Base-by-base conservation (phyloP, 73 alveolate species). In the Paramecium octaurelia region DNA sequence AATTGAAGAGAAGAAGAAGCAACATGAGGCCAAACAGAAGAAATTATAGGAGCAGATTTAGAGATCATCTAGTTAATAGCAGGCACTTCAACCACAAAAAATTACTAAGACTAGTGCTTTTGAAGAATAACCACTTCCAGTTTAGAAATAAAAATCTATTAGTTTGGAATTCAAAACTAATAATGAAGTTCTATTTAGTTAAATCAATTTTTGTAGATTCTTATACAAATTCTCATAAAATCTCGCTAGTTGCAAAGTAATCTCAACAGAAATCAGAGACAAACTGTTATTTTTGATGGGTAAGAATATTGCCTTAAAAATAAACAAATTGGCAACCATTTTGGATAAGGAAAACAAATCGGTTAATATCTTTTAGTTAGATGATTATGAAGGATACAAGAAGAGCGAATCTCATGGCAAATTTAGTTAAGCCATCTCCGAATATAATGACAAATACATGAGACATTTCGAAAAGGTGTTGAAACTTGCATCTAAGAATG, bases 131-230 rank as follows among this genome's bases (percentile, higher is more conserved):
- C 18, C 5, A 42, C n/a, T 10, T 38, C 20, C 20, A 4, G 84
- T 42, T 24, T 8, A 27, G 29, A 64, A 31, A 34, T 12, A 64
- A 80, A 80, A 80, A 80, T 44, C 91, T 18, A 80, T 80, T 14
- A 80, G 76, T 44, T 10, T 44, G 34, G 91, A 80, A 80, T 80
- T 80, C 50, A 80, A 80, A 46, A 8, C 48, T 1, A 80, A 80
- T 80, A 80, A 80, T 35, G 91, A 80, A 46, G 34, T 80, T 3
- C n/a, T 80, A 9, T 80, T 80, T 48, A 80, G 91, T 80, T 80
- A 80, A 80, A 80, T 80, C 46, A 80, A 80, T 24, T 80, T 44
- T 44, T 80, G 91, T 35, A 80, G 91, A 80, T 80, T 80, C 34
- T 80, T 80, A 35, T 80, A 80, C 34, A 80, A 80, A 80, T 80